Conservation (phyloP, 2,329 filamentous ascomycete genomes). For the Pseudocercospora pini-densiflorae region DNA sequence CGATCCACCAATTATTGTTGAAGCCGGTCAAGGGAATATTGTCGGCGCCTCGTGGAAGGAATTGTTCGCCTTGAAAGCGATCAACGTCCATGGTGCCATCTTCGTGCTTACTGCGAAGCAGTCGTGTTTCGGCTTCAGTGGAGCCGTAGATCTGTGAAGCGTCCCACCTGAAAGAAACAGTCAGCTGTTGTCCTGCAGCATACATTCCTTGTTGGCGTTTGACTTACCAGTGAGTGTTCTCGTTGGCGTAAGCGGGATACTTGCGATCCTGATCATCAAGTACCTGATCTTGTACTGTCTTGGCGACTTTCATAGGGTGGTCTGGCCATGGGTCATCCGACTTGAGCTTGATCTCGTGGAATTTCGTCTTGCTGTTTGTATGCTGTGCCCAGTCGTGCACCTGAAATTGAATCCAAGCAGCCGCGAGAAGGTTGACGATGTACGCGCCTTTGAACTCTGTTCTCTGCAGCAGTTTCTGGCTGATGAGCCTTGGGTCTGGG, state of each 20-base stretch:
- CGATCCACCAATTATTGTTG: slow-evolving; percentile 53
- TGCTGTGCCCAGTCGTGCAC: slow-evolving; percentile 48
- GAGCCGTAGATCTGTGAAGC: slow-evolving; percentile 54
- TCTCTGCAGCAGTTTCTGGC: slow-evolving; percentile 48
- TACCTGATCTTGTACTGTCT: slow-evolving; percentile 42
- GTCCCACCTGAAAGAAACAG: slow-evolving; percentile 43
- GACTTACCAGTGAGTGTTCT: slow-evolving; percentile 46
- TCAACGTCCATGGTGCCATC: slow-evolving; percentile 49
- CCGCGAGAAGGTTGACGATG: slow-evolving; percentile 52
- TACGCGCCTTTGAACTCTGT: slow-evolving; percentile 53
- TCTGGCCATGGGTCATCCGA: slow-evolving; percentile 28
- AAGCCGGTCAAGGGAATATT: slow-evolving; percentile 50
- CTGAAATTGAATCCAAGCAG: slow-evolving; percentile 58
- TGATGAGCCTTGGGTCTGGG: slow-evolving; percentile 51
- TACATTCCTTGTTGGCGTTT: not conserved
- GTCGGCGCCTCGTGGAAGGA: slow-evolving; percentile 46
- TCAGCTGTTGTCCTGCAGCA: not conserved
- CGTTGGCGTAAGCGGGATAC: slow-evolving; percentile 50
- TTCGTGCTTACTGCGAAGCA: slow-evolving; percentile 41
- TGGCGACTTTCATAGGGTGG: slow-evolving; percentile 44
- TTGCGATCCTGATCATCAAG: slow-evolving; percentile 44
- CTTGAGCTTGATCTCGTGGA: slow-evolving; percentile 22
- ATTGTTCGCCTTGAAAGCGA: slow-evolving; percentile 40
- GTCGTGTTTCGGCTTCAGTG: slow-evolving; percentile 43
- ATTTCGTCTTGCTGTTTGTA: slow-evolving; percentile 18